phyloP scores from a whole-genome alignment of 345 rosid genomes.

The Pugionium cornutum region DNA sequence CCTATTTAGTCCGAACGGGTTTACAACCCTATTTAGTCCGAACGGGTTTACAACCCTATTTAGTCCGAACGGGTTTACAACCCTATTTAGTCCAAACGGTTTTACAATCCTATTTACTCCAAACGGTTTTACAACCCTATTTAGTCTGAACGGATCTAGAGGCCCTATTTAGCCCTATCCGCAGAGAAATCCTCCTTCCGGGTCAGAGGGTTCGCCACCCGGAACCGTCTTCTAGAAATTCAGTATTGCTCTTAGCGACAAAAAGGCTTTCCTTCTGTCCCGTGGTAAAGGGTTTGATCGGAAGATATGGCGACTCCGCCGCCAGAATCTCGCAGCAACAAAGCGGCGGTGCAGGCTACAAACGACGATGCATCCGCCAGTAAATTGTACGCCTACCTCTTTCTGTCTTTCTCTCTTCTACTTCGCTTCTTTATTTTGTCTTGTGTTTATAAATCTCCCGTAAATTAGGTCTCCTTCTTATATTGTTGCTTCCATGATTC shows the following conservation, averaged over 20 bases:
- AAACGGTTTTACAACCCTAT: too few relatives aligned
- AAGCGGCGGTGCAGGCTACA: constrained; percentile 90
- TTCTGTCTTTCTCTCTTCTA: not conserved
- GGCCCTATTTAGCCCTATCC: too few relatives aligned
- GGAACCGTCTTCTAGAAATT: not conserved
- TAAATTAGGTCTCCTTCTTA: not conserved
- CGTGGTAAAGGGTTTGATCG: constrained; percentile 2
- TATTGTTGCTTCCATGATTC: not conserved
- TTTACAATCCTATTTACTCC: too few relatives aligned
- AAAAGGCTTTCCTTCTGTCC: not conserved
- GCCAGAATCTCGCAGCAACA: constrained; percentile 69
- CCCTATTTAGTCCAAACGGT: too few relatives aligned
- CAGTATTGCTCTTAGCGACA: not conserved
- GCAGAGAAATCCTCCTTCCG: not conserved
- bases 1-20: too few relatives aligned
- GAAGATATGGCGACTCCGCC: constrained; percentile 44
- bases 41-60: too few relatives aligned
- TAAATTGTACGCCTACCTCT: constrained; percentile 52
- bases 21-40: too few relatives aligned
- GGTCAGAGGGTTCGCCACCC: not conserved
- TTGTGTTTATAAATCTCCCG: not conserved
- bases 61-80: too few relatives aligned
- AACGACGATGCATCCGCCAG: constrained; percentile 98
- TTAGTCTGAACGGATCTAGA: too few relatives aligned
- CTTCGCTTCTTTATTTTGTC: not conserved